Evolutionary conservation across 1,284 basidiomycete species (phyloP), one percentile per base, ranked within the genome.

Genomic region (Ustilago cynodontis): DNA sequence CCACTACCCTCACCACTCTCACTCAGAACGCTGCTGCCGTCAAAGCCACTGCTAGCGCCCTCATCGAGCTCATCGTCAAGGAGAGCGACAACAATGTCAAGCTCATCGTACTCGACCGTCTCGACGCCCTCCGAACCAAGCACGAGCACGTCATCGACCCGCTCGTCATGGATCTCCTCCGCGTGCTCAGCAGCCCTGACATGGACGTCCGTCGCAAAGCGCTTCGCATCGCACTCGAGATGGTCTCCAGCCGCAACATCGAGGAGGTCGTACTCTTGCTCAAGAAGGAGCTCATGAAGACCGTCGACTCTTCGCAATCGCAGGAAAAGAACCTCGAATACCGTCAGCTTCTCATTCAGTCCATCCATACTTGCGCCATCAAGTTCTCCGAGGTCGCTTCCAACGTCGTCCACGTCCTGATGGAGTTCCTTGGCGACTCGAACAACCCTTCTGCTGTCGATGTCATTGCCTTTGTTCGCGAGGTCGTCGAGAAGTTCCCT

Each of bases 31-130:
- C 95, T 3, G 94, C 94, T 22, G 96, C 97, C 22, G 91, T 99
- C 78, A 98, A 98, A 89, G 95, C 97, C 72, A 92, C 96, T 52
- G 95, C 94, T 0, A 91, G 92, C 13, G 93, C 91, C 65, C 92
- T 98, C 78, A 94, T 98, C 82, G 93, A 92, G 81, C 91, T 99
- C 63, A 92, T 95, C 65, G 90, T 93, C 85, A 96, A 95, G 88
- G 95, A 98, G 87, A 94, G 94, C 1, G 96, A 98, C 88, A 99
- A 99, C 88, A 99, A 99, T 82, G 96, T 98, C 87, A 99, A 99
- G 88, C 90, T 99, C 65, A 99, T 99, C 77, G 97, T 99, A 11
- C 90, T 99, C 35, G 94, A 97, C 85, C 91, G 97, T 53, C 91
- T 99, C 50, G 94, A 98, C 64, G 87, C 87, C 26, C 89, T 99